phyloP scores from a whole-genome alignment of 2,329 filamentous ascomycete species.

The Endoconidiophora polonica region DNA sequence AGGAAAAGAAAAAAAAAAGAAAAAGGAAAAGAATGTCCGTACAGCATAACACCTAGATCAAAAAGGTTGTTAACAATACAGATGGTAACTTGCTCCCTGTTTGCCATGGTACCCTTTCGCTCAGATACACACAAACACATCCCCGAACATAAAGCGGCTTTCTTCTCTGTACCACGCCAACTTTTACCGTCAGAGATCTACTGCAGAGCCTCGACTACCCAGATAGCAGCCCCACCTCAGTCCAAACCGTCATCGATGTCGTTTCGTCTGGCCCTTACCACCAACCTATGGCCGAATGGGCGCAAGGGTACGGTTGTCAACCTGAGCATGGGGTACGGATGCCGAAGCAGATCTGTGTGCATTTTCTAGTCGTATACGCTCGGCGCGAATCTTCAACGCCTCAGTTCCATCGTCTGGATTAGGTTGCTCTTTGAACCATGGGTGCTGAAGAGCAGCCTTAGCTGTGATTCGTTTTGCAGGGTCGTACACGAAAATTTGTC shows the following conservation, averaged over 20 bases:
- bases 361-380: constrained; percentile 28
- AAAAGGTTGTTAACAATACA: too few relatives aligned
- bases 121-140: neutral
- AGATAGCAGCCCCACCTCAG: too few relatives aligned
- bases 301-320: constrained; percentile 5
- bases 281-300: constrained; percentile 1
- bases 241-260: too few relatives aligned
- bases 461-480: constrained; percentile 48
- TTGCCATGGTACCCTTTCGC: too few relatives aligned
- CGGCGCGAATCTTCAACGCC: constrained; percentile 44
- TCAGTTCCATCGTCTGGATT: constrained; percentile 51
- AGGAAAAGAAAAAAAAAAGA: neutral
- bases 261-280: too few relatives aligned
- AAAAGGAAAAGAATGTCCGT: neutral
- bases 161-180: too few relatives aligned
- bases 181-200: too few relatives aligned
- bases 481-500: constrained; percentile 53
- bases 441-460: constrained; percentile 47
- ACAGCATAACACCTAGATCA: too few relatives aligned
- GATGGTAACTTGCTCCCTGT: too few relatives aligned
- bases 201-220: too few relatives aligned
- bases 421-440: constrained; percentile 49
- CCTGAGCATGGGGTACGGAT: neutral
- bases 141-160: too few relatives aligned
- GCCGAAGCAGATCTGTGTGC: constrained; percentile 1